Evolutionary conservation across 805 yeast species (phyloP).

Genomic region (Candida koratica): DNA sequence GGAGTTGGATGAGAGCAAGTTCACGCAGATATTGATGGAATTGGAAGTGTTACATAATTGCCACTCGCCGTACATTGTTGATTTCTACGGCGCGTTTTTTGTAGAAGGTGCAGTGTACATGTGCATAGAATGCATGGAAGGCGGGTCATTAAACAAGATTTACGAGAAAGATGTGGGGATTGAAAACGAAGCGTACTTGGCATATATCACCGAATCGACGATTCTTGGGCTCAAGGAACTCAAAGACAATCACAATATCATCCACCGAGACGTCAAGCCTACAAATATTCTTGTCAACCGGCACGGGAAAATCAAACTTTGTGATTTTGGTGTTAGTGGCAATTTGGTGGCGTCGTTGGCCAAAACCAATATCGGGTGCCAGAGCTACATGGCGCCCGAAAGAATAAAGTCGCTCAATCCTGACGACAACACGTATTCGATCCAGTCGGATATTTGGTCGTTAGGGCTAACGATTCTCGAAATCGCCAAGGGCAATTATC

Average conservation of each 20-base stretch:
- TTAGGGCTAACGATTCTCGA: conserved; percentile 86
- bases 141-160: conserved; percentile 85
- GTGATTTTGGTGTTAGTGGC: conserved; percentile 96
- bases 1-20: conserved; percentile 90
- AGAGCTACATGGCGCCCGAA: conserved; percentile 98
- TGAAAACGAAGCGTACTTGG: conserved; percentile 73
- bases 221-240: conserved; percentile 77
- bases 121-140: conserved; percentile 98
- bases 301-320: conserved; percentile 80
- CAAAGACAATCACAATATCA: conserved; percentile 87
- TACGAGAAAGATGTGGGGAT: conserved; percentile 60
- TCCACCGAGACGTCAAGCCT: conserved; percentile 96
- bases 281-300: conserved; percentile 85
- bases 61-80: conserved; percentile 85
- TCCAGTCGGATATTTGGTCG: conserved; percentile 95
- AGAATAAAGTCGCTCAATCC: conserved; percentile 74
- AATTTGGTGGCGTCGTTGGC: conserved; percentile 93
- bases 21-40: conserved; percentile 94
- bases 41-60: conserved; percentile 90
- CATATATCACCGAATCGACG: conserved; percentile 74
- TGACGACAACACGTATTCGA: conserved; percentile 78
- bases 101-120: conserved; percentile 97
- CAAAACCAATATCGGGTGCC: conserved; percentile 94
- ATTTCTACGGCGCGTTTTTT: conserved; percentile 95
- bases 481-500: conserved; percentile 85